phyloP scores from a whole-genome alignment of 352 stramenopile genomes.

The Phytophthora ohioensis region DNA sequence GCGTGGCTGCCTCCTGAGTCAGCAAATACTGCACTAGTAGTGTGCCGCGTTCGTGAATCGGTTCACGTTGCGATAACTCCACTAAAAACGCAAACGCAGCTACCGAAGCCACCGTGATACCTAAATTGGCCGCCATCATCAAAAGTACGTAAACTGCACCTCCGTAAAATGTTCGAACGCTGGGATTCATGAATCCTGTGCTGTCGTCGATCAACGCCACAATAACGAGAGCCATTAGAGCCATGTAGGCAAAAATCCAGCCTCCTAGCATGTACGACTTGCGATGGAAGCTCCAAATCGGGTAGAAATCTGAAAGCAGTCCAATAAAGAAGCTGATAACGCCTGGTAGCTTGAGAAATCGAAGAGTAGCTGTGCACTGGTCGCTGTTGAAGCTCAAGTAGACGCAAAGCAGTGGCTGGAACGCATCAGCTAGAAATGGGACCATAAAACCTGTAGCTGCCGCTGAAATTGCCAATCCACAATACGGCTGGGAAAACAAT shows the following conservation, averaged over 20 bases:
- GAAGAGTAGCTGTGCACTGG: slow-evolving; percentile 57
- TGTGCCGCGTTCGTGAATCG: slow-evolving; percentile 74
- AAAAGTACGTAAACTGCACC: slow-evolving; percentile 78
- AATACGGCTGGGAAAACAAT: slow-evolving; percentile 70
- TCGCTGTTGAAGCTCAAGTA: slow-evolving; percentile 62
- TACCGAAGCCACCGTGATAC: slow-evolving; percentile 67
- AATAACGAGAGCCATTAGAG: slow-evolving; percentile 72
- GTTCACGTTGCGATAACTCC: slow-evolving; percentile 81
- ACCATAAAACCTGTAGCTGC: slow-evolving; percentile 69
- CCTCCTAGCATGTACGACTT: slow-evolving; percentile 84
- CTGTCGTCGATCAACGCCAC: slow-evolving; percentile 68
- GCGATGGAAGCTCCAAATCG: slow-evolving; percentile 75
- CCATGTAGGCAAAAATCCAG: slow-evolving; percentile 76
- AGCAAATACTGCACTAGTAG: slow-evolving; percentile 78
- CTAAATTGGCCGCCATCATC: slow-evolving; percentile 71
- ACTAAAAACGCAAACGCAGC: slow-evolving; percentile 72
- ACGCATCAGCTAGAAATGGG: slow-evolving; percentile 67
- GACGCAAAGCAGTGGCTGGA: slow-evolving; percentile 68
- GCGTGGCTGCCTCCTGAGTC: slow-evolving; percentile 55
- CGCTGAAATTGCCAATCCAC: slow-evolving; percentile 66
- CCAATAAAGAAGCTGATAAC: slow-evolving; percentile 81
- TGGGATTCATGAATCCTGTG: slow-evolving; percentile 44
- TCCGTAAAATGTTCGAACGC: slow-evolving; percentile 61
- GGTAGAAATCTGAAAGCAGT: slow-evolving; percentile 82
- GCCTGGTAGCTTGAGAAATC: slow-evolving; percentile 65